These are phyloP conservation scores for Tuber melanosporum DNA, from an alignment of 495 filamentous ascomycete genomes.

Conservation along the genomic window DNA sequence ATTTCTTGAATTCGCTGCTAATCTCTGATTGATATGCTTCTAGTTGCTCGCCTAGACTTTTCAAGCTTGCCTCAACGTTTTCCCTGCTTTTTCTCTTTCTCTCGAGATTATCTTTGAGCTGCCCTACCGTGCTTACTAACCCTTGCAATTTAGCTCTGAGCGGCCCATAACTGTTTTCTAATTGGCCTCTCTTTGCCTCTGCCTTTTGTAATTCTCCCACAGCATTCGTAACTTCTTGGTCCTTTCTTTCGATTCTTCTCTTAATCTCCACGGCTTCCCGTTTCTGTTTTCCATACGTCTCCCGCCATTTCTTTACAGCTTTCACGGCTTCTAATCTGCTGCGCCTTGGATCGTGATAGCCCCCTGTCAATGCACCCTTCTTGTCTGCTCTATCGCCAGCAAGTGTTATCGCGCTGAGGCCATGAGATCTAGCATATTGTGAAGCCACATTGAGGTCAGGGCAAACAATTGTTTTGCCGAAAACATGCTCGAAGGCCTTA, in stretches of 20 bases:
- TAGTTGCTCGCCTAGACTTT: slow-evolving; percentile 66
- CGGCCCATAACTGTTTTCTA: slow-evolving; percentile 77
- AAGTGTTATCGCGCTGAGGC: slow-evolving; percentile 84
- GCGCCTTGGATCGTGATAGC: slow-evolving; percentile 74
- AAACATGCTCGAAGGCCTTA: slow-evolving; percentile 83
- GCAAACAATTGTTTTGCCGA: slow-evolving; percentile 92
- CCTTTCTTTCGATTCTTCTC: slow-evolving; percentile 63
- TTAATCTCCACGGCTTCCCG: slow-evolving; percentile 53
- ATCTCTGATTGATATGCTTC: slow-evolving; percentile 69
- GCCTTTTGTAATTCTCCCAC: slow-evolving; percentile 74
- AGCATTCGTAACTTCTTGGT: slow-evolving; percentile 78
- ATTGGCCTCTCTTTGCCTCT: slow-evolving; percentile 68
- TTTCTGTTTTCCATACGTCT: slow-evolving; percentile 62
- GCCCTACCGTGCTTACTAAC: slow-evolving; percentile 65
- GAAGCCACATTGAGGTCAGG: slow-evolving; percentile 76
- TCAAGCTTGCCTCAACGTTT: slow-evolving; percentile 69
- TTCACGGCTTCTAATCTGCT: slow-evolving; percentile 80
- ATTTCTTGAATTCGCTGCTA: slow-evolving; percentile 82
- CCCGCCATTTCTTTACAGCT: slow-evolving; percentile 64
- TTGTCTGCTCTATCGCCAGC: slow-evolving; percentile 92
- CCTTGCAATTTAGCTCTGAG: slow-evolving; percentile 63
- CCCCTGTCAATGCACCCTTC: slow-evolving; percentile 88
- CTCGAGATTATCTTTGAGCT: slow-evolving; percentile 67
- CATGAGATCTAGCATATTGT: slow-evolving; percentile 84
- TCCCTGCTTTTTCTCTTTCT: slow-evolving; percentile 60